Percentiles rank a stretch among this genome's conserved stretches.
These are phyloP conservation scores for Thalassiosira exigua DNA, from an alignment of 352 stramenopile genomes.

Conservation along the genomic window DNA sequence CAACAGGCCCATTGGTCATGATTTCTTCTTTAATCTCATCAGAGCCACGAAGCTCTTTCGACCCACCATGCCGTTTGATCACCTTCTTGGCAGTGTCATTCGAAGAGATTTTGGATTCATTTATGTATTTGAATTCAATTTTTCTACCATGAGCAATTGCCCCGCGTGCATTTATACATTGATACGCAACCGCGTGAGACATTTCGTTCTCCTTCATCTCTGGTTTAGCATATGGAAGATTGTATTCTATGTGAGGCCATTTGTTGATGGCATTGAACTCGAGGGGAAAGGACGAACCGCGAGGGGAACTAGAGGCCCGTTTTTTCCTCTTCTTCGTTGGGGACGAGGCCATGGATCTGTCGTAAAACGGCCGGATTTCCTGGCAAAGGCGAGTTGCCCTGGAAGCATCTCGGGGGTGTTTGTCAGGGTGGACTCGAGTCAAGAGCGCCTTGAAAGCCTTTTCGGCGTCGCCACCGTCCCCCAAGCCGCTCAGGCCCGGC, in stretches of 20 bases:
- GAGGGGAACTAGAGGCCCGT: background rate
- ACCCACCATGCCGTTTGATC: conserved; percentile 1
- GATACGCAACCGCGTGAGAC: conserved; percentile 16
- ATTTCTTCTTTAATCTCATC: conserved; percentile 36
- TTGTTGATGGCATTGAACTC: conserved; percentile 2
- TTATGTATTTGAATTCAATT: conserved; percentile 12
- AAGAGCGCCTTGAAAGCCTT: conserved; percentile 18
- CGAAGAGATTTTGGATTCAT: background rate
- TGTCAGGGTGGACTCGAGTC: conserved; percentile 10
- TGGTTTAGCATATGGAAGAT: background rate
- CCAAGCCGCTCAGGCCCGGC: conserved; percentile 1
- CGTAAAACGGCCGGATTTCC: conserved; percentile 7
- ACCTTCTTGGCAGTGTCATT: background rate
- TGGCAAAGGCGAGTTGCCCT: conserved; percentile 14
- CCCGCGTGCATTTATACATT: conserved; percentile 43
- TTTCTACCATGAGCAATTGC: conserved; percentile 37
- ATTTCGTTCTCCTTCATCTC: background rate
- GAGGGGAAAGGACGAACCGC: background rate
- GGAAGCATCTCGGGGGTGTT: conserved; percentile 4
- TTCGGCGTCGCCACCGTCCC: background rate
- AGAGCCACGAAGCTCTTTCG: conserved; percentile 3
- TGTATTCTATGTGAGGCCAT: background rate
- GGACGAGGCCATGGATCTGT: background rate
- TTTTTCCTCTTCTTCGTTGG: conserved; percentile 3
- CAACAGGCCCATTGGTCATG: conserved; percentile 22